Evolutionary conservation across 306 rosid genomes (phyloP).

Genomic region (Cercis canadensis): DNA sequence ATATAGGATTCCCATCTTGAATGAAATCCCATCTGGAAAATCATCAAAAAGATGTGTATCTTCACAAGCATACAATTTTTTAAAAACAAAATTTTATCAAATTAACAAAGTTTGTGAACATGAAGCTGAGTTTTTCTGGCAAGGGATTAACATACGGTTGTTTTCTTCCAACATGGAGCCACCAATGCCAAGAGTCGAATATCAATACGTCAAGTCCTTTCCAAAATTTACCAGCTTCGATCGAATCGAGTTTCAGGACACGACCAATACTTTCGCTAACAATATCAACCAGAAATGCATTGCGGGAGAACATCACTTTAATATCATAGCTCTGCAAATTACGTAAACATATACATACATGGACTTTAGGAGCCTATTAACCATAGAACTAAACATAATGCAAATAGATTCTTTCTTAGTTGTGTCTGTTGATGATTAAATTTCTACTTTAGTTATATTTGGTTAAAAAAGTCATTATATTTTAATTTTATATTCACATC

Average conservation of each 20-base stretch:
- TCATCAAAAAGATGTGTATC: too few relatives aligned
- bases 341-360: neutral
- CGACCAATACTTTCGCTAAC: constrained; percentile 38
- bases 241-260: constrained; percentile 50
- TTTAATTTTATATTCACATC: too few relatives aligned
- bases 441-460: too few relatives aligned
- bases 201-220: constrained; percentile 47
- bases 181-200: constrained; percentile 73
- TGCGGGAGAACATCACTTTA: constrained; percentile 49
- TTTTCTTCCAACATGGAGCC: constrained; percentile 59
- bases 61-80: too few relatives aligned
- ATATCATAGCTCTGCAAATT: constrained; percentile 44
- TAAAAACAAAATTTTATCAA: neutral
- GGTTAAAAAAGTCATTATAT: too few relatives aligned
- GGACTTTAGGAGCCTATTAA: too few relatives aligned
- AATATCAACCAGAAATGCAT: constrained; percentile 53
- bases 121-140: neutral
- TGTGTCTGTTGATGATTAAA: too few relatives aligned
- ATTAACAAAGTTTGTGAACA: neutral
- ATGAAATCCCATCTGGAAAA: constrained; percentile 70
- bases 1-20: constrained; percentile 41
- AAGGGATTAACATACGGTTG: constrained; percentile 47
- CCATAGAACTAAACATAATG: too few relatives aligned
- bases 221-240: constrained; percentile 43
- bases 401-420: too few relatives aligned